These are phyloP conservation scores for Suhomyces anneliseae DNA, from an alignment of 1,139 yeast species.

Conservation along the genomic window DNA sequence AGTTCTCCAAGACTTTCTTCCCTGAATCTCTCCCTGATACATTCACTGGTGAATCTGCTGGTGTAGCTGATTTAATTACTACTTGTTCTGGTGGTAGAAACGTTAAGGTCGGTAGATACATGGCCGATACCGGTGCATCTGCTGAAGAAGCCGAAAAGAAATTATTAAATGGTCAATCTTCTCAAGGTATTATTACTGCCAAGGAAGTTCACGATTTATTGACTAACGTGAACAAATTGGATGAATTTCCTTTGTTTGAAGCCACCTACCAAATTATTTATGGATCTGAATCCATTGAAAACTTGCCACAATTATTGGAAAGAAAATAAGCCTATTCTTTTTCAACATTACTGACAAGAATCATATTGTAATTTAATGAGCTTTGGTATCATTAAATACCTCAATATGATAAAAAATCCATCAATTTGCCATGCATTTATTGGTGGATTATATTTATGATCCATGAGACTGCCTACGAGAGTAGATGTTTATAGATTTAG, in stretches of 20 bases:
- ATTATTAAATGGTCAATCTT: slow-evolving; percentile 51
- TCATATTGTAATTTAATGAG: not conserved
- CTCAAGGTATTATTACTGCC: slow-evolving; percentile 51
- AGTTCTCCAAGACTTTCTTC: slow-evolving; percentile 42
- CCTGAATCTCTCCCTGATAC: slow-evolving; percentile 42
- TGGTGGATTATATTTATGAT: too few relatives aligned
- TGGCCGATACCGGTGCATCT: slow-evolving; percentile 46
- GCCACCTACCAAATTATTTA: slow-evolving; percentile 49
- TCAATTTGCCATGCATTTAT: too few relatives aligned
- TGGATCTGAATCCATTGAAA: slow-evolving; percentile 43
- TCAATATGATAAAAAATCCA: too few relatives aligned
- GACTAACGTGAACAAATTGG: slow-evolving; percentile 30
- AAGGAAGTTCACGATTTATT: slow-evolving; percentile 51
- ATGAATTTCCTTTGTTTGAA: slow-evolving; percentile 48
- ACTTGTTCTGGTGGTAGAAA: slow-evolving; percentile 53
- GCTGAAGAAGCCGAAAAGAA: slow-evolving; percentile 47
- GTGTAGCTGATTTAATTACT: slow-evolving; percentile 52
- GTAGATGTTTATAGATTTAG: not conserved
- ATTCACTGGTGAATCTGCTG: slow-evolving; percentile 50
- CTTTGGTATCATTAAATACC: too few relatives aligned
- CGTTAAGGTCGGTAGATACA: slow-evolving; percentile 48
- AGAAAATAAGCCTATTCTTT: slow-evolving; percentile 1
- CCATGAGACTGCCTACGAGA: not conserved
- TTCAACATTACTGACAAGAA: not conserved
- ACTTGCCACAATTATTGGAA: slow-evolving; percentile 43